Base-by-base conservation (phyloP, 331 rosid genomes). In the Pyracantha coccinea region DNA sequence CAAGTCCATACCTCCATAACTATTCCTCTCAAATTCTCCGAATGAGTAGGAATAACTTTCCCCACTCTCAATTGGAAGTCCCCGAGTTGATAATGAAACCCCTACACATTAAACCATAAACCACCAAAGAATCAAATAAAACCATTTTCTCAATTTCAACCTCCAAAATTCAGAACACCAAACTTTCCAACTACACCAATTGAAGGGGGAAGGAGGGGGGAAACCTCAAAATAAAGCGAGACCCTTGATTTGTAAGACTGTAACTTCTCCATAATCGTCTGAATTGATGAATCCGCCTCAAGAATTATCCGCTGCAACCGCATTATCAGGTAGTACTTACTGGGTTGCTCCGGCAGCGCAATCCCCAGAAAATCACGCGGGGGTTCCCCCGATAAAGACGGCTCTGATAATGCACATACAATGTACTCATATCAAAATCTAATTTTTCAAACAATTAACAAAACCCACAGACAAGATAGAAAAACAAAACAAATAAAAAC, bases 341-440 rank as follows among this genome's bases (percentile, higher is more conserved):
- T 87, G 4, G 97, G 97, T 50, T 89, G 97, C 81, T 94, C 99
- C 62, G 88, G 83, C 74, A 92, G 54, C 70, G 88, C 85, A 41
- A 92, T 85, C 73, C 99, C 99, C 38, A 88, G 66, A 78, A 92
- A 85, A 78, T 94, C 97, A 17, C 97, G 97, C 7, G 97, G 96
- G 35, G 89, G 81, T 27, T 94, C 97, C 17, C 88, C 52, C 0
- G 57, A 27, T 64, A 69, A 14, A 41, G 79, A 15, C 21, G 33
- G 73, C 25, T 64, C 84, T 76, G 55, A 24, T 69, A 20, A 35
- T 7, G 20, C 53, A 33, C 59, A 15, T 3, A 47, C 0, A 72
- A 50, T 8, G 21, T 4, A 23, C 54, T 0, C n/a, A 16, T 60
- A 61, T 60, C 68, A 58, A 6, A 35, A 44, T 60, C 69, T 2